These are phyloP conservation scores for Pluteus cervinus DNA, from an alignment of 768 basidiomycete species.

Conservation along the genomic window DNA sequence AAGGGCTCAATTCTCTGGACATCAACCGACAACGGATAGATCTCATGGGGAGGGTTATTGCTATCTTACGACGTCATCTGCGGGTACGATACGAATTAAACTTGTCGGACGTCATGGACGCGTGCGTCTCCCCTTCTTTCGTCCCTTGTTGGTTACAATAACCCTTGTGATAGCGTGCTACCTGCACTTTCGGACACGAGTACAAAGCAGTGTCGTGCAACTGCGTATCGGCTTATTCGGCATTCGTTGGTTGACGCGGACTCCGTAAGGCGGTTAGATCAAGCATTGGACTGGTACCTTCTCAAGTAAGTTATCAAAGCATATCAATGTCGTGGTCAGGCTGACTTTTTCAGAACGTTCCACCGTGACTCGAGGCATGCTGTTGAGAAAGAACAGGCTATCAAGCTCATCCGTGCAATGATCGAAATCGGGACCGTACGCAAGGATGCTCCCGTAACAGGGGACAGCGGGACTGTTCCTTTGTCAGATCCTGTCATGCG, in stretches of 20 bases:
- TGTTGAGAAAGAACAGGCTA: slow-evolving; percentile 86
- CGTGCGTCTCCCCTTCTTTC: slow-evolving; percentile 42
- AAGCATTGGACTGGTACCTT: slow-evolving; percentile 83
- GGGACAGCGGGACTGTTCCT: slow-evolving; percentile 43
- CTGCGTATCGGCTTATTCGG: slow-evolving; percentile 79
- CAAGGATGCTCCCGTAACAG: slow-evolving; percentile 36
- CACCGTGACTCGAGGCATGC: slow-evolving; percentile 79
- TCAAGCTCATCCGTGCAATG: slow-evolving; percentile 82
- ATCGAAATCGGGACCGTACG: slow-evolving; percentile 69
- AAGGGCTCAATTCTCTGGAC: slow-evolving; percentile 31
- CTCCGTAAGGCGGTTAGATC: slow-evolving; percentile 60
- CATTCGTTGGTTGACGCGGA: slow-evolving; percentile 68
- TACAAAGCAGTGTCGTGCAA: slow-evolving; percentile 69
- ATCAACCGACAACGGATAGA: slow-evolving; percentile 53
- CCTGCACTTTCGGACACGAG: slow-evolving; percentile 73
- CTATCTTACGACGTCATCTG: slow-evolving; percentile 60
- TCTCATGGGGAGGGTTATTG: slow-evolving; percentile 57
- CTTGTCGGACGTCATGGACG: slow-evolving; percentile 62
- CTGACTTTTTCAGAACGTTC: slow-evolving; percentile 51
- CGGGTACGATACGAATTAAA: slow-evolving; percentile 75
- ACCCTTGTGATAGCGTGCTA: slow-evolving; percentile 51
- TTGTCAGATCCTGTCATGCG: slow-evolving; percentile 77
- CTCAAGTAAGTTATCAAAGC: slow-evolving; percentile 55
- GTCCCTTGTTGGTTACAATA: slow-evolving; percentile 3
- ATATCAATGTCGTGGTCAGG: background rate